phyloP scores from a whole-genome alignment of 2,329 filamentous ascomycete species.

The Pseudogymnoascus sp. region DNA sequence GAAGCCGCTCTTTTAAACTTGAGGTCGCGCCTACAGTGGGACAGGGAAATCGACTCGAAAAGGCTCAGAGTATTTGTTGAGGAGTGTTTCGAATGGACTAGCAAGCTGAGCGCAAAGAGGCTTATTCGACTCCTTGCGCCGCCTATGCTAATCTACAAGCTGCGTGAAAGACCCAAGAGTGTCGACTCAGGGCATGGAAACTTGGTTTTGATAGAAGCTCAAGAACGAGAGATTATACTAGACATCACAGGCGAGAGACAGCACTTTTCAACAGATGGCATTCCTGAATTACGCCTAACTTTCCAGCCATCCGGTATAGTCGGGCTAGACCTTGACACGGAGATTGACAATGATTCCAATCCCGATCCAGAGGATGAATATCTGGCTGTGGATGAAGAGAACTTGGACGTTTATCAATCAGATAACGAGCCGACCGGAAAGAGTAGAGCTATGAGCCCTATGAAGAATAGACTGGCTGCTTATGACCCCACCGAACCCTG shows the following conservation, averaged over 20 bases:
- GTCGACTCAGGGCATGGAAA: constrained; percentile 28
- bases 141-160: constrained; percentile 58
- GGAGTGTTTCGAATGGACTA: constrained; percentile 81
- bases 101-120: constrained; percentile 69
- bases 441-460: constrained; percentile 19
- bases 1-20: constrained; percentile 47
- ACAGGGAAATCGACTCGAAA: constrained; percentile 52
- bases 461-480: constrained; percentile 30
- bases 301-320: constrained; percentile 72
- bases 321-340: constrained; percentile 63
- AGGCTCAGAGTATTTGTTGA: constrained; percentile 65
- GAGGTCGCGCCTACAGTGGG: constrained; percentile 48
- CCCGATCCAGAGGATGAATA: not conserved
- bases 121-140: constrained; percentile 75
- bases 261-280: constrained; percentile 67
- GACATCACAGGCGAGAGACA: constrained; percentile 58
- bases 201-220: constrained; percentile 31
- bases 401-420: constrained; percentile 26
- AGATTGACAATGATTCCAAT: constrained; percentile 51
- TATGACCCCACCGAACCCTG: constrained; percentile 61
- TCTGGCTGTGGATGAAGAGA: constrained; percentile 52
- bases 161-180: constrained; percentile 36
- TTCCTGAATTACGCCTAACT: constrained; percentile 68
- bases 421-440: not conserved
- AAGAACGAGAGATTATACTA: constrained; percentile 49